Conservation (phyloP, 2,329 filamentous ascomycete genomes). For the Claviceps pazoutovae region DNA sequence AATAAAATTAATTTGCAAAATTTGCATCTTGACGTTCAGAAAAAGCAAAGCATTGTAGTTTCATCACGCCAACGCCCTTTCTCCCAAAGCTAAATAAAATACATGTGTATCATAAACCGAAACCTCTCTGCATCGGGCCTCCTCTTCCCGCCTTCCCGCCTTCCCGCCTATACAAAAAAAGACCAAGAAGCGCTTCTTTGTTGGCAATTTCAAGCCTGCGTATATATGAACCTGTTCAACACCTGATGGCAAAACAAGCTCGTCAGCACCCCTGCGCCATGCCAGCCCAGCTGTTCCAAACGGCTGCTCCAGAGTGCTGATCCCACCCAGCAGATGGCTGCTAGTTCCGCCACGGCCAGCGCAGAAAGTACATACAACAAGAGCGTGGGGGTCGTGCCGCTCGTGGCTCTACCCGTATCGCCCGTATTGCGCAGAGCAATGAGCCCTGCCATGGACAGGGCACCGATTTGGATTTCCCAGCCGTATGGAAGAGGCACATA, state of each 20-base stretch:
- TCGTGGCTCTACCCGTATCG: constrained; percentile 10
- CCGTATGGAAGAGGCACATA: constrained; percentile 9
- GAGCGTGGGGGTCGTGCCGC: constrained; percentile 8
- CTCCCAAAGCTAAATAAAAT: too few relatives aligned
- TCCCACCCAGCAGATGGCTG: constrained; percentile 20
- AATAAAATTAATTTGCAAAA: too few relatives aligned
- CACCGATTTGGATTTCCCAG: constrained; percentile 14
- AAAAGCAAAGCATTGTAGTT: too few relatives aligned
- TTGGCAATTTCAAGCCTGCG: neutral
- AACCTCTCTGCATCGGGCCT: too few relatives aligned
- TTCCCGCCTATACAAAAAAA: neutral
- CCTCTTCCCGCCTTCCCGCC: too few relatives aligned
- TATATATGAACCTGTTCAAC: neutral
- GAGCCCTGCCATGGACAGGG: constrained; percentile 15
- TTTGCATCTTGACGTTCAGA: too few relatives aligned
- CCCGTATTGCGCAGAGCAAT: constrained; percentile 18
- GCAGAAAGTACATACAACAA: constrained; percentile 12
- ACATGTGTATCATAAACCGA: too few relatives aligned
- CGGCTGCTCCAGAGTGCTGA: constrained; percentile 17
- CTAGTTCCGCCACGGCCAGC: constrained; percentile 18
- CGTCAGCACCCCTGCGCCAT: constrained; percentile 16
- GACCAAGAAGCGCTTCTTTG: neutral
- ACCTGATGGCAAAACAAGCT: constrained; percentile 19
- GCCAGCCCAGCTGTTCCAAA: constrained; percentile 10
- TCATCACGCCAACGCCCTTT: too few relatives aligned